Evolutionary conservation across 2,329 filamentous ascomycete genomes (phyloP).

Genomic region (Neoascochyta sp.): DNA sequence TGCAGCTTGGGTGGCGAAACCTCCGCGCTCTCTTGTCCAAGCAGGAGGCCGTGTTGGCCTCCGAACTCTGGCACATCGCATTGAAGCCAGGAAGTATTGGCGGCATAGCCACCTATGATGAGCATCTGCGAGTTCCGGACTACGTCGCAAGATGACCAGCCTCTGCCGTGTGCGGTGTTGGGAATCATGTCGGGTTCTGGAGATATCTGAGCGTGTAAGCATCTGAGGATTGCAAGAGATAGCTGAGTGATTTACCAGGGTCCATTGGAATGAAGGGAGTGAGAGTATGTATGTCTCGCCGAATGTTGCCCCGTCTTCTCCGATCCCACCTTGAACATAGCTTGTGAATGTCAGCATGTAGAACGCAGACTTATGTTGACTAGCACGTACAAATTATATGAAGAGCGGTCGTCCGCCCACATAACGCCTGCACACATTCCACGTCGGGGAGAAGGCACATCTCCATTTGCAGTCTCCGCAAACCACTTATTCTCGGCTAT

Average conservation of each 20-base stretch:
- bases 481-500: constrained; percentile 57
- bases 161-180: constrained; percentile 26
- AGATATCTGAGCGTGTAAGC: constrained; percentile 21
- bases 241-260: constrained; percentile 38
- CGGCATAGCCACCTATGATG: constrained; percentile 55
- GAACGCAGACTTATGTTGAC: neutral
- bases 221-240: neutral
- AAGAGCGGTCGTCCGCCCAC: constrained; percentile 55
- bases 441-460: constrained; percentile 50
- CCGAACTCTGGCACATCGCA: constrained; percentile 51
- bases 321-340: constrained; percentile 57
- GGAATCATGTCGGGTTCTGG: constrained; percentile 38
- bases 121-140: constrained; percentile 55
- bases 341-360: constrained; percentile 30
- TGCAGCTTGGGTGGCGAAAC: too few species aligned
- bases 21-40: constrained; percentile 43
- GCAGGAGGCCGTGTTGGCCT: constrained; percentile 52
- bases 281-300: constrained; percentile 59
- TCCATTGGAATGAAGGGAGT: constrained; percentile 59
- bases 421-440: constrained; percentile 58
- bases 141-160: constrained; percentile 53
- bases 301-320: constrained; percentile 49
- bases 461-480: constrained; percentile 52
- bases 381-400: constrained; percentile 57
- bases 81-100: constrained; percentile 37